These are phyloP conservation scores for Aphelidium insulamus DNA, from an alignment of 371 early-diverging fungal genomes.

Conservation along the genomic window DNA sequence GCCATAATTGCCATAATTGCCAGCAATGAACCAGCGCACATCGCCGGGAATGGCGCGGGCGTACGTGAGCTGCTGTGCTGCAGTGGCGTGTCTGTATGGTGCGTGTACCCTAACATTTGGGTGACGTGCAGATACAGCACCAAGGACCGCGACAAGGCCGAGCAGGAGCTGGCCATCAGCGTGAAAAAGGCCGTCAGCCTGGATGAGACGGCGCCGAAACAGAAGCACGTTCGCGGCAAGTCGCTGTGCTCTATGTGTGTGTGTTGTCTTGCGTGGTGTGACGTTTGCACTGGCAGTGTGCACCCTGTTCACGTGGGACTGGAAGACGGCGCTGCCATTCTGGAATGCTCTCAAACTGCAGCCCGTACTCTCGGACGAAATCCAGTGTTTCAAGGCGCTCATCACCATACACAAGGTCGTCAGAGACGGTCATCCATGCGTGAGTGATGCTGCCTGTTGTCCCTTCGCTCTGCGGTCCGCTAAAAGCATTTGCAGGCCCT, in stretches of 20 bases:
- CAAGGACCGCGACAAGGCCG: constrained; percentile 42
- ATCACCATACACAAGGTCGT: constrained; percentile 87
- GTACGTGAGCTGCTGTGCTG: no score
- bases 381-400: constrained; percentile 84
- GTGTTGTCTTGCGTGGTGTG: not conserved
- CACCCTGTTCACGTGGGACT: constrained; percentile 88
- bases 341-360: constrained; percentile 67
- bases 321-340: constrained; percentile 58
- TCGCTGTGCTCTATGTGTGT: constrained; percentile 2
- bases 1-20: no score
- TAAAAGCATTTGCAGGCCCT: constrained; percentile 7
- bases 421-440: constrained; percentile 65
- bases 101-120: no score
- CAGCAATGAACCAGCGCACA: no score
- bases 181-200: constrained; percentile 74
- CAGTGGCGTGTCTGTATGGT: no score
- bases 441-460: constrained; percentile 3
- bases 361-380: constrained; percentile 72
- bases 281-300: constrained; percentile 19
- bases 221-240: constrained; percentile 83
- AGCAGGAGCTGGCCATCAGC: constrained; percentile 57
- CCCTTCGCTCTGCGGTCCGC: not conserved
- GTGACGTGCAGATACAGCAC: not conserved
- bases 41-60: no score
- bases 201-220: constrained; percentile 89